These are phyloP conservation scores for Leccinum uliginosum DNA, from an alignment of 768 basidiomycete species.

Conservation along the genomic window DNA sequence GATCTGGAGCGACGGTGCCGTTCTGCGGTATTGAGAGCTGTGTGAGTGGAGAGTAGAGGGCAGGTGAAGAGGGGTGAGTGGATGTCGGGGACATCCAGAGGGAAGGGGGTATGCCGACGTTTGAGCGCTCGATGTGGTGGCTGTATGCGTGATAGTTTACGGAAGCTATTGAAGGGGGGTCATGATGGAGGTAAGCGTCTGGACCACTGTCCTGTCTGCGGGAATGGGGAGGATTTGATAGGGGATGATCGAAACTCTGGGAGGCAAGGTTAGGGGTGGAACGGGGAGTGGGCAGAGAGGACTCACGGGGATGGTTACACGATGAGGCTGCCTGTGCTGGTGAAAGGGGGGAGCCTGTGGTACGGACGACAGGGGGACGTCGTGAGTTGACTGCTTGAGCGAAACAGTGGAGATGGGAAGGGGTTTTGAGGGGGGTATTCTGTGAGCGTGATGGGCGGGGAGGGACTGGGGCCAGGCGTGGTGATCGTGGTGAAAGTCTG, in stretches of 20 bases:
- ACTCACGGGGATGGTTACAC: conserved; percentile 16
- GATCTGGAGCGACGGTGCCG: conserved; percentile 29
- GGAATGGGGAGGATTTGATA: conserved; percentile 11
- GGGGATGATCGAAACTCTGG: conserved; percentile 19
- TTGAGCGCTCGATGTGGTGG: conserved; percentile 45
- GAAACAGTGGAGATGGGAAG: conserved; percentile 19
- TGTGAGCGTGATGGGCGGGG: conserved; percentile 22
- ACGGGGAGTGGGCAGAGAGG: not conserved
- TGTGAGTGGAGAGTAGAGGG: conserved; percentile 36
- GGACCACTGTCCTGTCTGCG: conserved; percentile 11
- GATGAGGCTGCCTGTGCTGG: conserved; percentile 14
- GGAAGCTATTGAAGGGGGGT: conserved; percentile 18
- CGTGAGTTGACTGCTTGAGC: conserved; percentile 18
- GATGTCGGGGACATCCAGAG: conserved; percentile 80
- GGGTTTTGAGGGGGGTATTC: conserved; percentile 29
- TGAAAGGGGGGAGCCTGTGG: conserved; percentile 7
- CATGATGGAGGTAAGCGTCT: conserved; percentile 12
- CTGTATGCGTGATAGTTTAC: conserved; percentile 23
- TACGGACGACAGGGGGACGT: conserved; percentile 14
- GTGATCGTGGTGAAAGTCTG: conserved; percentile 21
- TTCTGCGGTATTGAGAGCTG: conserved; percentile 34
- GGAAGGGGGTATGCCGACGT: conserved; percentile 62
- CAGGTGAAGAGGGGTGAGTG: conserved; percentile 41
- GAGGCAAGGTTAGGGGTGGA: conserved; percentile 2
- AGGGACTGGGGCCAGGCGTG: conserved; percentile 25